These are phyloP conservation scores for Breviolum minutum DNA, from an alignment of 73 alveolate genomes.

Conservation along the genomic window DNA sequence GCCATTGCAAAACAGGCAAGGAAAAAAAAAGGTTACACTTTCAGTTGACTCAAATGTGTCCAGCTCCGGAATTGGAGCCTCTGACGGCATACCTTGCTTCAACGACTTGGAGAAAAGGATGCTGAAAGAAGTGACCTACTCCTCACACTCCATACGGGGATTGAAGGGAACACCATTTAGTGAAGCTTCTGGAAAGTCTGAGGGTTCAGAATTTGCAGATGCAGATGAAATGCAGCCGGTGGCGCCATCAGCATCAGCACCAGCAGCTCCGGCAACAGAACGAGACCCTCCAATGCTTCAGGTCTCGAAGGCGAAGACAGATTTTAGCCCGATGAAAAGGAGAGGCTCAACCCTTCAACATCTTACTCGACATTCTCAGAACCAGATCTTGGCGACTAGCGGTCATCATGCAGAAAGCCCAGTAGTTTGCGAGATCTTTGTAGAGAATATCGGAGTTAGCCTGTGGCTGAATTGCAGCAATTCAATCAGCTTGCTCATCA, in stretches of 20 bases:
- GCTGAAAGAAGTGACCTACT: neutral
- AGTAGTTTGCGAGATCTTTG: neutral
- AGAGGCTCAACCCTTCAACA: neutral
- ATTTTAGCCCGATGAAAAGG: neutral
- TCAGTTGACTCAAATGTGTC: neutral
- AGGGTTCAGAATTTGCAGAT: neutral
- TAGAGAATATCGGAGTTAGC: neutral
- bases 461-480: constrained; percentile 26
- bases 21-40: too few species aligned
- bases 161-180: neutral
- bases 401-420: neutral
- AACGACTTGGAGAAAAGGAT: neutral
- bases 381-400: neutral
- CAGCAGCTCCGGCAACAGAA: too few species aligned
- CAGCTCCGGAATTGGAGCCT: neutral
- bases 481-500: neutral
- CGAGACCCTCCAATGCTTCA: too few species aligned
- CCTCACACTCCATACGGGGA: neutral
- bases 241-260: neutral
- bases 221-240: neutral
- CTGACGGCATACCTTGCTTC: neutral
- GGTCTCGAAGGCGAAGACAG: neutral
- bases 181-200: neutral
- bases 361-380: constrained; percentile 3
- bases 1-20: neutral